Percentiles rank a stretch among this genome's conserved stretches.
These are phyloP conservation scores for Biscogniauxia sp. DNA, from an alignment of 2,329 filamentous ascomycete species.

Conservation along the genomic window DNA sequence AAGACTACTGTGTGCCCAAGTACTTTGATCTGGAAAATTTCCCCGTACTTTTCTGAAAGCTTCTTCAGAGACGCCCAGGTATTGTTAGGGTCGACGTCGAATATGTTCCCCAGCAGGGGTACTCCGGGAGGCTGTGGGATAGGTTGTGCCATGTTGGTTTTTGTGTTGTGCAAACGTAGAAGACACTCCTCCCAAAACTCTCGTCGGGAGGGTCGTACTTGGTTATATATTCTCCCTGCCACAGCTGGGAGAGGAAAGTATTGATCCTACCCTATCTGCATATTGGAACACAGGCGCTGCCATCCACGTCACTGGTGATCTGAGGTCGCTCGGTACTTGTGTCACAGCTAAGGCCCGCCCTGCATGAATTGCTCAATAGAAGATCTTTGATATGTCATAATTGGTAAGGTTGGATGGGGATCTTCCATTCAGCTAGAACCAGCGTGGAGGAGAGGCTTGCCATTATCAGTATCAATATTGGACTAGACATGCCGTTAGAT, in stretches of 20 bases:
- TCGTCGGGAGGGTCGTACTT: not conserved
- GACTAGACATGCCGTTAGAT: not conserved
- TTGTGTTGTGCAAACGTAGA: not conserved
- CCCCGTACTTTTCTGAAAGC: conserved; percentile 46
- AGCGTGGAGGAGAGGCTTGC: not conserved
- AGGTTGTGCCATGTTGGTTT: conserved; percentile 38
- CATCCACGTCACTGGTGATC: not conserved
- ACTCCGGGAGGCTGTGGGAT: conserved; percentile 51
- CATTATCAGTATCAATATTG: not conserved
- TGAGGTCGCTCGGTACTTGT: not conserved
- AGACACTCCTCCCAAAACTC: not conserved
- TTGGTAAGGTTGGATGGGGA: not conserved
- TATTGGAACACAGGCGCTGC: not conserved
- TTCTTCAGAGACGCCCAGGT: conserved; percentile 49
- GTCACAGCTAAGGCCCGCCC: not conserved
- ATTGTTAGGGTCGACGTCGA: conserved; percentile 47
- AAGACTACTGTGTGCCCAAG: conserved; percentile 41
- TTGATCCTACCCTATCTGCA: not conserved
- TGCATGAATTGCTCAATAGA: not conserved
- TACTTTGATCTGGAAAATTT: conserved; percentile 44
- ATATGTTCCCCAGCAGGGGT: conserved; percentile 51
- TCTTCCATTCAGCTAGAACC: not conserved
- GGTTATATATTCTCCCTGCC: not conserved
- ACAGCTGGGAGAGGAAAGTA: not conserved
- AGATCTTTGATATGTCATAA: not conserved